These are phyloP conservation scores for Cyberlindnera mycetangii DNA, from an alignment of 805 yeast species.

Conservation along the genomic window DNA sequence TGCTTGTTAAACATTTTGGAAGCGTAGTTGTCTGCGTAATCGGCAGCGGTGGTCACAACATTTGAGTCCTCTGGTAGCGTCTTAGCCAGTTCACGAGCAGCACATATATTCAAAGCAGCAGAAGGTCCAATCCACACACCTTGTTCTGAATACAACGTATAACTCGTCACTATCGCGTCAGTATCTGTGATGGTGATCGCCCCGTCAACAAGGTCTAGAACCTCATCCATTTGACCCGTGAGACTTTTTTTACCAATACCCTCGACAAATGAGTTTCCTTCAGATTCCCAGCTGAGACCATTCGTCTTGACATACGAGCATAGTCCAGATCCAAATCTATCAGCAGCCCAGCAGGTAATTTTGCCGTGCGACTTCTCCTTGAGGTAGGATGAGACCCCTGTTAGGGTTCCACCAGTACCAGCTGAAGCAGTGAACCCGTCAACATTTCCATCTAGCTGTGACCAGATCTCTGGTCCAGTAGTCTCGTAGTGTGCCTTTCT, in stretches of 20 bases:
- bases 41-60: slow-evolving; percentile 27
- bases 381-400: slow-evolving; percentile 66
- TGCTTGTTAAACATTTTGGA: slow-evolving; percentile 22
- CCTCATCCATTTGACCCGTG: slow-evolving; percentile 23
- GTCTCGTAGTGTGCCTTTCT: slow-evolving; percentile 66
- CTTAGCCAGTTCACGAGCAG: slow-evolving; percentile 22
- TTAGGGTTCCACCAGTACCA: slow-evolving; percentile 83
- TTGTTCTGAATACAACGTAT: slow-evolving; percentile 18
- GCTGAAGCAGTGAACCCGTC: slow-evolving; percentile 72
- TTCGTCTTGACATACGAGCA: slow-evolving; percentile 19
- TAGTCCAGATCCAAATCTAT: slow-evolving; percentile 81
- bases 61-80: slow-evolving; percentile 26
- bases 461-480: slow-evolving; percentile 78
- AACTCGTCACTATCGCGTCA: slow-evolving; percentile 19
- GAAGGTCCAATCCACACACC: slow-evolving; percentile 25
- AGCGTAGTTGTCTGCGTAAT: slow-evolving; percentile 22
- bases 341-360: slow-evolving; percentile 58
- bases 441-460: slow-evolving; percentile 49
- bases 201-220: slow-evolving; percentile 18
- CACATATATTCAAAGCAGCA: slow-evolving; percentile 24
- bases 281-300: slow-evolving; percentile 24
- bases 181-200: slow-evolving; percentile 19
- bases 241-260: slow-evolving; percentile 26
- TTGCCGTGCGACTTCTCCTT: slow-evolving; percentile 40
- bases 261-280: slow-evolving; percentile 27